phyloP scores from a whole-genome alignment of 2,329 filamentous ascomycete species.

The Colletotrichum paranaense region DNA sequence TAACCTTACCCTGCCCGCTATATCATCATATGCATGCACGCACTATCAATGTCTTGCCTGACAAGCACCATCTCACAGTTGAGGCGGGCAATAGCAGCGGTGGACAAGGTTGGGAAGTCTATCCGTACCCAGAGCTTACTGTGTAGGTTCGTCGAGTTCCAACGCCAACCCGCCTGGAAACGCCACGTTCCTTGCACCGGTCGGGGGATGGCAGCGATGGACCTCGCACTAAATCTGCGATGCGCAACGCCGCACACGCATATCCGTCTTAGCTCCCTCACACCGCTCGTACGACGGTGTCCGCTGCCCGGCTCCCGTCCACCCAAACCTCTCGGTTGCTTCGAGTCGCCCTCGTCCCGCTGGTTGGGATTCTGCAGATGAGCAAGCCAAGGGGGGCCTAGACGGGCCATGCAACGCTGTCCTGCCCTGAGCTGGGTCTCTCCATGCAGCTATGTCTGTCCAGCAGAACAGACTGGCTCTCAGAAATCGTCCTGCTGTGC shows the following conservation, averaged over 20 bases:
- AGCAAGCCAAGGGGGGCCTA: conserved; percentile 24
- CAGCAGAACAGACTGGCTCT: conserved; percentile 12
- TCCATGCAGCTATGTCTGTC: conserved; percentile 25
- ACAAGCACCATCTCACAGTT: conserved; percentile 9
- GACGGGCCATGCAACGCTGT: conserved; percentile 30
- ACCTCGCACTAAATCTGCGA: conserved; percentile 36
- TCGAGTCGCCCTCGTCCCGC: conserved; percentile 2
- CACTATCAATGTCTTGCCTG: conserved; percentile 1
- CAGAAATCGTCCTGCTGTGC: background rate
- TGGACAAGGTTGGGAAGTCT: conserved; percentile 16
- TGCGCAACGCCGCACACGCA: conserved; percentile 36
- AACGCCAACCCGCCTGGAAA: conserved; percentile 15
- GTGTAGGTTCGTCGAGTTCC: conserved; percentile 29
- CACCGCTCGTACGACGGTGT: conserved; percentile 30
- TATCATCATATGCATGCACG: background rate
- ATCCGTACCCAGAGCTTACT: conserved; percentile 9
- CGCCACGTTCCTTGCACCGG: conserved; percentile 35
- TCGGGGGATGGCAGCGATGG: conserved; percentile 28
- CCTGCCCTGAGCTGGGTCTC: conserved; percentile 25
- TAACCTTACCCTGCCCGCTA: background rate
- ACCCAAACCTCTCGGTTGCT: conserved; percentile 17
- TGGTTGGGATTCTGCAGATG: conserved; percentile 30
- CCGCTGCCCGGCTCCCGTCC: background rate
- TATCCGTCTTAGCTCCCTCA: conserved; percentile 34
- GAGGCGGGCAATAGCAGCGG: conserved; percentile 17